Evolutionary conservation across 2,329 filamentous ascomycete genomes (phyloP), one percentile per base, ranked within the genome.

Genomic region (Pseudopyrenochaeta lycopersici): DNA sequence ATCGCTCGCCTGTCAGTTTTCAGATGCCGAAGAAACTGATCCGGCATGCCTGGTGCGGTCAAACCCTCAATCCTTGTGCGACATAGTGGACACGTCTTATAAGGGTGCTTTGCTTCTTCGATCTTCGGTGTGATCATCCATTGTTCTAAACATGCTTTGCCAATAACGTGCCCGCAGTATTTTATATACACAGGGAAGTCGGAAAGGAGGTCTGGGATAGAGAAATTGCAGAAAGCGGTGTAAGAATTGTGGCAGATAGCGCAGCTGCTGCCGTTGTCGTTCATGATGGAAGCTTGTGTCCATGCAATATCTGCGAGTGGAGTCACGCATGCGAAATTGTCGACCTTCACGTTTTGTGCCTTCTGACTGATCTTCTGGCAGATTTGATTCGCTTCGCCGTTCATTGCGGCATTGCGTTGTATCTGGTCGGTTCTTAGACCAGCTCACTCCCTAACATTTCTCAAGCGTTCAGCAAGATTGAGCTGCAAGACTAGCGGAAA

Each of bases 161-260:
- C 67, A 4, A 68, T 36, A 14, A 67, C 23, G 39, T 70, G 67
- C 2, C 67, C 65, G 30, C 67, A 70, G 43, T 66, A 46, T 30
- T 68, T 70, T 45, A 70, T 68, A 2, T 61, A 58, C 2, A 67
- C 60, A 7, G 65, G 63, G 23, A 56, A 68, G 46, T 70, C 67
- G 14, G 54, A 52, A 0, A 70, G 42, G 2, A 67, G 49, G 2
- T 64, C 58, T 9, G 54, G 18, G 7, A 58, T 38, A 0, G 54
- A 23, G 40, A 53, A 63, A 1, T 46, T 43, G 2, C 39, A 11
- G 1, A 62, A 42, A 18, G 58, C 61, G 1, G 58, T 56, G 46
- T 66, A 64, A 1, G 57, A 56, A 23, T 63, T 52, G n/a, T 61
- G 67, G 40, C 67, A 70, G 12, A 70, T 52, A 0, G 60, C 54